Base-by-base conservation (phyloP, 768 basidiomycete genomes). In the Tephrocybe sp. region DNA sequence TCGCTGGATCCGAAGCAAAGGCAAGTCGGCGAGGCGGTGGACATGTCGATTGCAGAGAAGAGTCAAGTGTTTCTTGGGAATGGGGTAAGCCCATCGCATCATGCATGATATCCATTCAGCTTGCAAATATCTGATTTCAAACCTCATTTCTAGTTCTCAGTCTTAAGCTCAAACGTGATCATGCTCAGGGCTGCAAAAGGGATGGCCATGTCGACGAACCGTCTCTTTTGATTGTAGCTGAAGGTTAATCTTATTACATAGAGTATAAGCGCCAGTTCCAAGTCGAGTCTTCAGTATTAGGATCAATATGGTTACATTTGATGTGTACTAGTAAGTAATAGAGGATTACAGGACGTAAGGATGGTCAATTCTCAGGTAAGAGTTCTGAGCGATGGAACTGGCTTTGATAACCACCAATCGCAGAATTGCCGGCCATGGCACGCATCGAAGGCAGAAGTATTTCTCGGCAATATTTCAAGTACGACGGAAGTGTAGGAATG, bases 401-500 rank as follows among this genome's bases (percentile, higher is more conserved):
- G n/a, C n/a, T n/a, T n/a, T n/a, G n/a, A n/a, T n/a, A n/a, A n/a
- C n/a, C n/a, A n/a, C n/a, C n/a, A n/a, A n/a, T n/a, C n/a, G n/a
- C n/a, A n/a, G n/a, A n/a, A n/a, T n/a, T n/a, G n/a, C n/a, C n/a
- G n/a, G n/a, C n/a, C n/a, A n/a, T n/a, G n/a, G n/a, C n/a, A n/a
- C n/a, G n/a, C n/a, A n/a, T n/a, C n/a, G 60, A 67, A 81, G 45
- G 84, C 85, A 1, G 78, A 84, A 57, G 72, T 81, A 49, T 80
- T 88, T 54, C 68, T 89, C 38, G 87, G 87, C 6, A 89, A 88
- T 60, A 87, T n/a, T n/a, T n/a, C n/a, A 85, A 51, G 85, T 84
- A 60, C n/a, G n/a, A n/a, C n/a, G n/a, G n/a, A n/a, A n/a, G n/a
- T n/a, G n/a, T n/a, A n/a, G n/a, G n/a, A n/a, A n/a, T n/a, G n/a